These are phyloP conservation scores for Neurospora tetrasperma DNA, from an alignment of 495 filamentous ascomycete species.

Conservation along the genomic window DNA sequence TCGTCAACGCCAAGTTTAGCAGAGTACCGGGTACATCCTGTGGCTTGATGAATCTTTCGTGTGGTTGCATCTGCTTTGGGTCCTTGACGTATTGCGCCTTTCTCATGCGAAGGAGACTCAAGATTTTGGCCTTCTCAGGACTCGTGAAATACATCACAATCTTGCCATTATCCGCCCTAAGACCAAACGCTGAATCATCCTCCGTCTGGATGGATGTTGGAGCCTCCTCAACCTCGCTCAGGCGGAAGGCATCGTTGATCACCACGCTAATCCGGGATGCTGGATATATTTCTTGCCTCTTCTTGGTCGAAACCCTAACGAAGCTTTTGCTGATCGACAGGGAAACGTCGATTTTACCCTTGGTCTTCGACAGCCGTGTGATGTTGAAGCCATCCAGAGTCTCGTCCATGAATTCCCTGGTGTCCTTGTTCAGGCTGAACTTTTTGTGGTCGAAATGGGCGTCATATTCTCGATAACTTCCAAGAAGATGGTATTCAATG, in stretches of 20 bases:
- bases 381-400: constrained; percentile 54
- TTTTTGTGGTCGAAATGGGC: constrained; percentile 54
- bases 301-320: constrained; percentile 56
- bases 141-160: constrained; percentile 59
- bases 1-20: constrained; percentile 53
- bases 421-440: constrained; percentile 55
- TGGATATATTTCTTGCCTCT: constrained; percentile 54
- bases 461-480: constrained; percentile 50
- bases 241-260: constrained; percentile 56
- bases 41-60: constrained; percentile 51
- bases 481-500: constrained; percentile 51
- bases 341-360: constrained; percentile 53
- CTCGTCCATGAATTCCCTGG: constrained; percentile 53
- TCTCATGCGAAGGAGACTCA: constrained; percentile 47
- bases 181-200: constrained; percentile 56
- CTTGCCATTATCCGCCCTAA: constrained; percentile 56
- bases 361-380: constrained; percentile 51
- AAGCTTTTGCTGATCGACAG: constrained; percentile 56
- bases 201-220: constrained; percentile 50
- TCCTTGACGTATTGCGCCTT: constrained; percentile 53
- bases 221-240: constrained; percentile 54
- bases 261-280: constrained; percentile 46
- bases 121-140: constrained; percentile 46
- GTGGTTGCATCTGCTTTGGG: constrained; percentile 42
- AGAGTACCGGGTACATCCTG: constrained; percentile 60